Evolutionary conservation across 257 asterid genomes (phyloP).

Genomic region (Solanum sejunctum): DNA sequence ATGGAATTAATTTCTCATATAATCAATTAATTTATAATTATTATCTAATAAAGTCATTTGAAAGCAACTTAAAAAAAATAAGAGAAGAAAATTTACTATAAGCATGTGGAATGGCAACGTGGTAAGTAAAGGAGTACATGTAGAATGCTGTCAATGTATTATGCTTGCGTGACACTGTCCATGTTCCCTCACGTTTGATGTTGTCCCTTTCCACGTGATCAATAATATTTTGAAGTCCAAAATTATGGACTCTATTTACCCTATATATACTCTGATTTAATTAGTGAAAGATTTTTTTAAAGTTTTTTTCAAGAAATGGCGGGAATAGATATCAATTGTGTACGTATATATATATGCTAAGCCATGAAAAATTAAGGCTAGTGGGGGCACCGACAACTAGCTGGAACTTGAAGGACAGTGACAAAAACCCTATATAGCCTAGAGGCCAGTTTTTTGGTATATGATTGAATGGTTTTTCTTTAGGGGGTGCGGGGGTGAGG

Average conservation of each 20-base stretch:
- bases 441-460: background rate
- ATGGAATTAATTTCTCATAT: background rate
- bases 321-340: background rate
- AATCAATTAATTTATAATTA: background rate
- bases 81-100: background rate
- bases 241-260: background rate
- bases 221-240: background rate
- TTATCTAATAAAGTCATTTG: background rate
- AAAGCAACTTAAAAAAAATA: background rate
- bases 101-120: background rate
- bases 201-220: constrained; percentile 22
- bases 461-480: background rate
- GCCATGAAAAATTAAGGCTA: background rate
- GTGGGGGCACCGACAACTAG: background rate
- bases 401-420: background rate
- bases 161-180: background rate
- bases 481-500: too few species aligned
- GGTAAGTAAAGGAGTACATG: background rate
- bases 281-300: background rate
- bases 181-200: constrained; percentile 6
- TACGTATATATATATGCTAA: background rate
- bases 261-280: background rate
- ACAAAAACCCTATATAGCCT: background rate
- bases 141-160: background rate
- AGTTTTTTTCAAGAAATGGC: background rate